Base-by-base conservation (phyloP, 2,329 filamentous ascomycete species). In the Xylaria sp. region DNA sequence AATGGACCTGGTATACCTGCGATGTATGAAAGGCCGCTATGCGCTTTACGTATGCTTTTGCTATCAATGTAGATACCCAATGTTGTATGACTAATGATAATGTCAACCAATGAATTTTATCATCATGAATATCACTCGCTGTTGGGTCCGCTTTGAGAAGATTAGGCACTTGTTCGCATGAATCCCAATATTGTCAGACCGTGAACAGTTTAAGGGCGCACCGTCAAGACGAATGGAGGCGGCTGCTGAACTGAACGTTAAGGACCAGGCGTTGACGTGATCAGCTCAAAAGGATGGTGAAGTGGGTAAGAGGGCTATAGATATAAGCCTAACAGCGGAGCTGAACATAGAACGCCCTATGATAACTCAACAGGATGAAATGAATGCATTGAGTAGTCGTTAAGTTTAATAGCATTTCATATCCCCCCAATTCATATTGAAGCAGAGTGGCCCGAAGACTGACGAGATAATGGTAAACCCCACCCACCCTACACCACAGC, bases 1-100 rank as follows among this genome's bases (percentile, higher is more conserved):
- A 65, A 56, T 28, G 50, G 60, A 66, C 51, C 44, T 37, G 44
- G 41, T 54, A 57, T 55, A 28, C 13, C 48, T 52, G 28, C 32
- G 50, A 72, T 62, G 70, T 69, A 69, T 71, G 65, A 65, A 70
- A 60, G n/a, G 57, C 51, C 58, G 50, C 61, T 52, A 46, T 58
- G 39, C 39, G 65, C 66, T 61, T 44, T 41, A 63, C 60, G 52
- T 63, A 54, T 71, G 52, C 63, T 65, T 68, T 67, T 63, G 58
- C 60, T 61, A 70, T 67, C 65, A 44, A 70, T 72, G 68, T 72
- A 73, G 72, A 72, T 71, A 73, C 71, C 69, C 70, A 69, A 71
- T 63, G 59, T 73, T 70, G 68, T 69, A 73, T 68, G 71, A 74
- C 66, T 76, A 75, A 76, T 76, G 72, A 74, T 76, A 76, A 77